Evolutionary conservation across 176 grass and related monocot genomes (phyloP), one percentile per base, ranked within the genome.

Genomic region (Tillandsia leiboldiana): DNA sequence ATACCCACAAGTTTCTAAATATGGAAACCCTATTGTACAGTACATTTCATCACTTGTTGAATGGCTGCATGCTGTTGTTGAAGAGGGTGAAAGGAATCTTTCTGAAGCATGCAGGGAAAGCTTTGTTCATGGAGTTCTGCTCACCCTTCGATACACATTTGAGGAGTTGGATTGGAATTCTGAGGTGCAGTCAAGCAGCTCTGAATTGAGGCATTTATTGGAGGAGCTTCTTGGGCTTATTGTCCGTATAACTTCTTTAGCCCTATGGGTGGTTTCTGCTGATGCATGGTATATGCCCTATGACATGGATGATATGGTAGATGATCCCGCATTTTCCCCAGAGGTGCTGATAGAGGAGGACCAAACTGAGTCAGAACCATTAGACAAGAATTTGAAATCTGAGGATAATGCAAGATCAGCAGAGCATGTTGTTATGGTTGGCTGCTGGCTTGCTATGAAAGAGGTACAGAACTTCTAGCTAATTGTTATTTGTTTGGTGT

Each of bases 371-470:
- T 67, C 28, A 69, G 83, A 76, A 85, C 67, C 58, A 63, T 27
- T 57, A 72, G 79, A 87, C 29, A 79, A 68, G 20, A 78, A 78
- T 56, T 14, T 23, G 72, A 83, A 79, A 81, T 73, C 77, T 63
- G 81, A 22, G 20, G 75, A 75, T 78, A 87, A 81, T 79, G 70
- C 51, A 28, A 97, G 82, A 83, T 84, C 79, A 17, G 74, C 84
- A 0, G 86, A 97, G 58, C 87, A 92, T 76, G 74, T 90, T 87
- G 84, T 97, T 77, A 97, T 97, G 94, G 86, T 97, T 75, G 89
- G 94, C 68, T 97, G 89, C 26, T 92, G 94, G 94, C 89, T 97
- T 81, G 94, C 89, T 69, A 92, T 97, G 93, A 97, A 97, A 75
- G 93, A 97, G 93, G 93, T 92, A 85, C 58, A 76, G 51, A 47